Conservation (phyloP, 2,329 filamentous ascomycete species). For the Blastomyces parvus region DNA sequence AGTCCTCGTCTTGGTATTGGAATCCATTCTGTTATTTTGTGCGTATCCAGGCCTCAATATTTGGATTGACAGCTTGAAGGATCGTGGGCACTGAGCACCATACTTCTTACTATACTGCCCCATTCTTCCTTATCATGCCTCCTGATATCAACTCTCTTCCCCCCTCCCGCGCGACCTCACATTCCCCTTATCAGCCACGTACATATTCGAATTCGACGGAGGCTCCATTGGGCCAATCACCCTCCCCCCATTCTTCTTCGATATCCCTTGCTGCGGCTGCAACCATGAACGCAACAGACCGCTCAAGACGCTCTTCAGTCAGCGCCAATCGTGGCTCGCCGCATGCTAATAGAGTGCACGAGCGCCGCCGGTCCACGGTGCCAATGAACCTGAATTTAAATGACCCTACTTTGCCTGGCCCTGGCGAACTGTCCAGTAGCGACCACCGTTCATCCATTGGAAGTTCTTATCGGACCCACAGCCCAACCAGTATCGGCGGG, state of each 20-base stretch:
- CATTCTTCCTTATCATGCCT: conserved; percentile 44
- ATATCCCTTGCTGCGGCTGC: conserved; percentile 66
- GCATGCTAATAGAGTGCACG: conserved; percentile 22
- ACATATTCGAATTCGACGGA: conserved; percentile 20
- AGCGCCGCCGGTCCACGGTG: conserved; percentile 36
- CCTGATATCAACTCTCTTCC: conserved; percentile 66
- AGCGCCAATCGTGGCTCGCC: conserved; percentile 25
- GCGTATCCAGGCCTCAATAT: not conserved
- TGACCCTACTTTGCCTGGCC: conserved; percentile 28
- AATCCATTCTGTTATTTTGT: not conserved
- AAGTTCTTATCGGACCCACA: conserved; percentile 33
- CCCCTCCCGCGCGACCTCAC: conserved; percentile 41
- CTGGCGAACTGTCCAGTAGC: conserved; percentile 30
- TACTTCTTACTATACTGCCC: not conserved
- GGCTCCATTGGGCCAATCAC: conserved; percentile 45
- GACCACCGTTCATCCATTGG: conserved; percentile 32
- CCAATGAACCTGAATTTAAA: conserved; percentile 33
- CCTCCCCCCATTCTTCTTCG: conserved; percentile 56
- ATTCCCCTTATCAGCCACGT: conserved; percentile 29
- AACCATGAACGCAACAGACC: conserved; percentile 66
- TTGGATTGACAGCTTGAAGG: not conserved
- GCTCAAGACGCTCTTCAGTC: conserved; percentile 40
- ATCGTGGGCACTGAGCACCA: not conserved
- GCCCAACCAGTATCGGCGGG: conserved; percentile 36
- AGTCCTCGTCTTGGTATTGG: not conserved